A percentile compares a stretch with the other conserved stretches of the same genome.
These are phyloP conservation scores for Plasmodium vivax DNA, from an alignment of 169 alveolate species.

Conservation along the genomic window DNA sequence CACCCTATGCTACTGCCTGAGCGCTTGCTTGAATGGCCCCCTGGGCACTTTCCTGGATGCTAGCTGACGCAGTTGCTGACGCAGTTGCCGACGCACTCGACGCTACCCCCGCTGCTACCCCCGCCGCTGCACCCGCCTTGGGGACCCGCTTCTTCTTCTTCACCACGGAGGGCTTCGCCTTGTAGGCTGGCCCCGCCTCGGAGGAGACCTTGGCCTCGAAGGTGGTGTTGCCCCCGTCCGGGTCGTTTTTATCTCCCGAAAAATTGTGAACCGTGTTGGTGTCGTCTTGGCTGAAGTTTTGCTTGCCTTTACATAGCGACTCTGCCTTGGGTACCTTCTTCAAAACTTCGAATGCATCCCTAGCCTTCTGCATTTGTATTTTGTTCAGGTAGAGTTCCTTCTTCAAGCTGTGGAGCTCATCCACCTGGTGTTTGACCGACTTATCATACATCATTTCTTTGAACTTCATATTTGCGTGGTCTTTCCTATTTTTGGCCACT, in stretches of 20 bases:
- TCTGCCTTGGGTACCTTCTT: conserved; percentile 43
- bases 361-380: conserved; percentile 72
- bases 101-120: background rate
- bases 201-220: conserved; percentile 6
- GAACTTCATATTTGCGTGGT: conserved; percentile 68
- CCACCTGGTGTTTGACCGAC: conserved; percentile 40
- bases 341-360: conserved; percentile 67
- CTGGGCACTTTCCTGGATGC: background rate
- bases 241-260: conserved; percentile 28
- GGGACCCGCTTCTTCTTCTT: conserved; percentile 1
- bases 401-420: conserved; percentile 45
- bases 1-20: background rate
- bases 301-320: background rate
- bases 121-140: background rate
- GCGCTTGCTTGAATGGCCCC: background rate
- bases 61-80: too few relatives aligned
- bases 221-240: background rate
- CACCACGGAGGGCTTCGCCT: background rate
- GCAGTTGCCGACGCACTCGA: too few relatives aligned
- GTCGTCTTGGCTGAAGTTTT: background rate
- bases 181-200: conserved; percentile 13
- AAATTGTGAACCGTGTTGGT: conserved; percentile 15
- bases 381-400: conserved; percentile 72
- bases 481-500: conserved; percentile 75
- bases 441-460: conserved; percentile 71